Evolutionary conservation across 2,329 filamentous ascomycete genomes (phyloP).

Genomic region (Trichoderma sp.): DNA sequence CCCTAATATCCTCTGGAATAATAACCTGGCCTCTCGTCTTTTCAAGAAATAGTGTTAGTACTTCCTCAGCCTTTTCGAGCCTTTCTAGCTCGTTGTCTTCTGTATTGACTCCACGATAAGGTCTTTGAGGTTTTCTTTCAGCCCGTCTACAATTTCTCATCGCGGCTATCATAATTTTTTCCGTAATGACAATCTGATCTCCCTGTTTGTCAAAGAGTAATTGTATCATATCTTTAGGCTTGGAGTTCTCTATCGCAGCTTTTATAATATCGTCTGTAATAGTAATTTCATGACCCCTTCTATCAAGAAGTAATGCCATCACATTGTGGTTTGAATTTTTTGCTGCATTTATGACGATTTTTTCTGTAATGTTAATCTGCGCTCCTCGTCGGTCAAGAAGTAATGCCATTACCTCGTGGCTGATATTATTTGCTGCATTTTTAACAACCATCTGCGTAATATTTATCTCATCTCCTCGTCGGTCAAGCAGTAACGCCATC

Average conservation of each 20-base stretch:
- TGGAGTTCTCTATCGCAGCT: not conserved
- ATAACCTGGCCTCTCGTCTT: not conserved
- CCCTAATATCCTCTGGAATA: not conserved
- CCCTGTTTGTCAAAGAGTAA: not conserved
- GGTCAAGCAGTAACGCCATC: too few relatives aligned
- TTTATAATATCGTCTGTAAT: not conserved
- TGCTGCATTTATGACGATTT: not conserved
- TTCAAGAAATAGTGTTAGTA: not conserved
- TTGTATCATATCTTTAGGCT: rapidly evolving
- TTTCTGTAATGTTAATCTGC: not conserved
- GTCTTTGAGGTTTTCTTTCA: too few relatives aligned
- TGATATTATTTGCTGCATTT: not conserved
- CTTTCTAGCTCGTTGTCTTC: too few relatives aligned
- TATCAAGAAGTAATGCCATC: not conserved
- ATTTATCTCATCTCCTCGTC: too few relatives aligned
- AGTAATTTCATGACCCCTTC: not conserved
- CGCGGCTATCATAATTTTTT: not conserved
- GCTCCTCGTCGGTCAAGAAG: not conserved
- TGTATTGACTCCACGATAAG: too few relatives aligned
- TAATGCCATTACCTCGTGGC: not conserved
- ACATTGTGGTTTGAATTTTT: rapidly evolving
- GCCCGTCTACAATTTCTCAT: not conserved
- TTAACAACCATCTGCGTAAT: too few relatives aligned
- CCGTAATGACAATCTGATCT: not conserved
- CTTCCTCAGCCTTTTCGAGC: too few relatives aligned